phyloP scores from a whole-genome alignment of 106 monocot genomes.

The Platanthera zijinensis region DNA sequence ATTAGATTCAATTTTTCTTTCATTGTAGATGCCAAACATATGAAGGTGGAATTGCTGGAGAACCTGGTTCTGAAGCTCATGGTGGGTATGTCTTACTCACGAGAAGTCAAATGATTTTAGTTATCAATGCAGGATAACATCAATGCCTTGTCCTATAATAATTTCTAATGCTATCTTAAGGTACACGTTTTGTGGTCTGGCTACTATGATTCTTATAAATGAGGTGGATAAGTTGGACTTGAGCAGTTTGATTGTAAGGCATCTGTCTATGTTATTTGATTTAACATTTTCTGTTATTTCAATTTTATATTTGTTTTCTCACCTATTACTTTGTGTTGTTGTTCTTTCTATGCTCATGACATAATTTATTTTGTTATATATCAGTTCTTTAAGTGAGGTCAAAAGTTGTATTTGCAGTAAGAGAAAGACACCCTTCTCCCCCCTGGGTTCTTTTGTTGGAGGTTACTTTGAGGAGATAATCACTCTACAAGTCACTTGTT shows the following conservation, averaged over 20 bases:
- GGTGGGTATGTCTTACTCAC: constrained; percentile 85
- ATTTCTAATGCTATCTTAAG: constrained; percentile 24
- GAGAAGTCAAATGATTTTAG: background rate
- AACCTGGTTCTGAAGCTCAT: constrained; percentile 98
- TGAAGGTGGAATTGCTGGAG: constrained; percentile 99
- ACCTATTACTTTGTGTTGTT: background rate
- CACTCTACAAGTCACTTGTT: no score
- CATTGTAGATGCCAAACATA: constrained; percentile 92
- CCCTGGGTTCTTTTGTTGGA: no score
- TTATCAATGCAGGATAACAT: background rate
- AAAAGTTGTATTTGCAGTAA: background rate
- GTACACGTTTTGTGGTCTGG: constrained; percentile 99
- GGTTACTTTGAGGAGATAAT: no score
- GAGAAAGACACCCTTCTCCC: background rate
- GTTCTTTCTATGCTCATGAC: background rate
- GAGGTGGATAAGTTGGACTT: constrained; percentile 84
- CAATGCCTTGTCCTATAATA: background rate
- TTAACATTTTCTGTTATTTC: background rate
- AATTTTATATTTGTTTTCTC: background rate
- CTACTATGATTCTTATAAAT: constrained; percentile 80
- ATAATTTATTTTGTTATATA: background rate
- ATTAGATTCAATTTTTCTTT: background rate
- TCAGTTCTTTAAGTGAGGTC: background rate
- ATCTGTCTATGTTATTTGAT: constrained; percentile 1
- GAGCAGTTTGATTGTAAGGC: constrained; percentile 71